Conservation (phyloP, 805 yeast species). For the Lipomyces yamanashiensis region DNA sequence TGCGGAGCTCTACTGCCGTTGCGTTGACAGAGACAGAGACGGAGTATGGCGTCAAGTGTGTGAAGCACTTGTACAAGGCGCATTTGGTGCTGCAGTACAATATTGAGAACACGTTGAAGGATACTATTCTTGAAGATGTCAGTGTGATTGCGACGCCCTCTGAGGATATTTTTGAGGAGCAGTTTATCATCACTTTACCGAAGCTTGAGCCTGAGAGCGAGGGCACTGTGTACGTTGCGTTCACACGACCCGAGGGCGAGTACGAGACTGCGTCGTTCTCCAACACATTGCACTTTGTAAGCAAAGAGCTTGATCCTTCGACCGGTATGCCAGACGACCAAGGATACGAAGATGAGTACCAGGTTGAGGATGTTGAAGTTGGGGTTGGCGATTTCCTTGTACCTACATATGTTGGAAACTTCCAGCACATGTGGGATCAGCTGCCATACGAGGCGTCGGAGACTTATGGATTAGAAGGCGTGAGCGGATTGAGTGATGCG, state of each 20-base stretch:
- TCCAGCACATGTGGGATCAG: slow-evolving; percentile 74
- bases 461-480: slow-evolving; percentile 66
- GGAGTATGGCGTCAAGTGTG: slow-evolving; percentile 84
- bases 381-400: slow-evolving; percentile 79
- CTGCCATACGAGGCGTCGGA: slow-evolving; percentile 61
- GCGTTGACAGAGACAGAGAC: slow-evolving; percentile 89
- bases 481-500: slow-evolving; percentile 56
- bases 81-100: slow-evolving; percentile 80
- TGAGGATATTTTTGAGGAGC: slow-evolving; percentile 57
- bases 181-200: slow-evolving; percentile 74
- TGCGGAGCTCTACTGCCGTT: slow-evolving; percentile 67
- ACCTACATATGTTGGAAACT: slow-evolving; percentile 79
- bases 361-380: slow-evolving; percentile 76
- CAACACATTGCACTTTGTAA: slow-evolving; percentile 71
- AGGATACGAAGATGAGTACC: slow-evolving; percentile 93
- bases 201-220: slow-evolving; percentile 70
- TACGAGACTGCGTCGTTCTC: slow-evolving; percentile 55
- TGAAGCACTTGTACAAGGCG: slow-evolving; percentile 79
- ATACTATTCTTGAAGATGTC: slow-evolving; percentile 76
- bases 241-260: slow-evolving; percentile 58
- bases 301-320: slow-evolving; percentile 77
- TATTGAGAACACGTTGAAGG: slow-evolving; percentile 81
- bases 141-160: slow-evolving; percentile 55
- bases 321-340: slow-evolving; percentile 70
- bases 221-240: slow-evolving; percentile 80